phyloP scores from a whole-genome alignment of 1,284 basidiomycete species.

The Schizopora paradoxa region DNA sequence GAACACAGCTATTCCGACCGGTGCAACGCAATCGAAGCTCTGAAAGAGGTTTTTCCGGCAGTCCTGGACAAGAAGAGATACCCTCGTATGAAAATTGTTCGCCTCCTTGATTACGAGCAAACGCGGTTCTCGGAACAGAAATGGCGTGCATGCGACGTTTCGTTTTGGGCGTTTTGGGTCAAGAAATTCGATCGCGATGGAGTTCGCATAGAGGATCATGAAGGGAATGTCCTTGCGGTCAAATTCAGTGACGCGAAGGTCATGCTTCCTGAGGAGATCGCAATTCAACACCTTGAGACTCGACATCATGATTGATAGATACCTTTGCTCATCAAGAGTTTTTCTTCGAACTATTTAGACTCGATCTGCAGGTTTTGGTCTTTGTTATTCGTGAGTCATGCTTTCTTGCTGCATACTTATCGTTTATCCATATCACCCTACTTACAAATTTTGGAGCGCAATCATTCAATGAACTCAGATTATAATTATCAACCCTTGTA shows the following conservation, averaged over 20 bases:
- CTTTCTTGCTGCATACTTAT: background rate
- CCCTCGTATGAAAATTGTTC: constrained; percentile 7
- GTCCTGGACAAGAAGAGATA: constrained; percentile 7
- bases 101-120: constrained; percentile 16
- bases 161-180: constrained; percentile 14
- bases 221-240: constrained; percentile 8
- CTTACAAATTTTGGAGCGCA: background rate
- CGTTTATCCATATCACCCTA: background rate
- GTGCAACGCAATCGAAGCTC: background rate
- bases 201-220: constrained; percentile 13
- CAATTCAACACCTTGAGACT: background rate
- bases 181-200: constrained; percentile 11
- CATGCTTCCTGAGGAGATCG: constrained; percentile 10
- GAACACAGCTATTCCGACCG: constrained; percentile 7
- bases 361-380: background rate
- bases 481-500: background rate
- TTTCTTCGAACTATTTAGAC: background rate
- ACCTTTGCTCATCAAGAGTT: background rate
- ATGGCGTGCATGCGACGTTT: constrained; percentile 7
- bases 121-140: constrained; percentile 5
- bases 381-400: background rate
- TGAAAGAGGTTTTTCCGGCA: constrained; percentile 2
- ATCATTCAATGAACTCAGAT: background rate
- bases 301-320: background rate
- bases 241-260: constrained; percentile 12